Conservation (phyloP, 169 alveolate genomes). For the Fabrea salina region DNA sequence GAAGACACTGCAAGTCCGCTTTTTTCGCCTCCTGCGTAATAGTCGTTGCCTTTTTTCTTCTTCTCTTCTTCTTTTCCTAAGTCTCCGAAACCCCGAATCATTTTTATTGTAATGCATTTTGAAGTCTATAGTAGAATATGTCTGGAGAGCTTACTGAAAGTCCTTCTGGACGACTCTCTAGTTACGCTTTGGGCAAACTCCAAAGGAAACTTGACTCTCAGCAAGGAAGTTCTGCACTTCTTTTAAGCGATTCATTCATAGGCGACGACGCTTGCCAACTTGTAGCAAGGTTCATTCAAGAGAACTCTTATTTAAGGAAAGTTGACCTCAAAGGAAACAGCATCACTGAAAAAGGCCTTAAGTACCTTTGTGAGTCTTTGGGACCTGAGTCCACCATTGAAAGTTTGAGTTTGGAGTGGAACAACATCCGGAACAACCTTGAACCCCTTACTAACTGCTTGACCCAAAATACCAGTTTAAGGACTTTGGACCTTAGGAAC, state of each 20-base stretch:
- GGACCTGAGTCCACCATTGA: background rate
- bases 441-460: background rate
- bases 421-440: background rate
- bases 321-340: background rate
- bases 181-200: too few relatives aligned
- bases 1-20: conserved; percentile 80
- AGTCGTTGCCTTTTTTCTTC: conserved; percentile 57
- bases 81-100: conserved; percentile 14
- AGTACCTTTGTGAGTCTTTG: background rate
- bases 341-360: background rate
- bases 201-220: background rate
- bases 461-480: background rate
- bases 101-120: too few relatives aligned
- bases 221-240: background rate
- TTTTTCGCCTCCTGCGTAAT: conserved; percentile 83
- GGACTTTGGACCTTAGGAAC: background rate
- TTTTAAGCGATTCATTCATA: background rate
- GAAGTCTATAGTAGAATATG: too few relatives aligned
- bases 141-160: too few relatives aligned
- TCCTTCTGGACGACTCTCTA: too few relatives aligned
- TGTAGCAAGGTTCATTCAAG: background rate
- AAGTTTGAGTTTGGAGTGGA: background rate
- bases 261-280: background rate
- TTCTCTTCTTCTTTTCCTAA: conserved; percentile 45
- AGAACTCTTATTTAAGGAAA: background rate